Evolutionary conservation across 495 filamentous ascomycete genomes (phyloP), one percentile per base, ranked within the genome.

Genomic region (Aspergillus olivimuriae): DNA sequence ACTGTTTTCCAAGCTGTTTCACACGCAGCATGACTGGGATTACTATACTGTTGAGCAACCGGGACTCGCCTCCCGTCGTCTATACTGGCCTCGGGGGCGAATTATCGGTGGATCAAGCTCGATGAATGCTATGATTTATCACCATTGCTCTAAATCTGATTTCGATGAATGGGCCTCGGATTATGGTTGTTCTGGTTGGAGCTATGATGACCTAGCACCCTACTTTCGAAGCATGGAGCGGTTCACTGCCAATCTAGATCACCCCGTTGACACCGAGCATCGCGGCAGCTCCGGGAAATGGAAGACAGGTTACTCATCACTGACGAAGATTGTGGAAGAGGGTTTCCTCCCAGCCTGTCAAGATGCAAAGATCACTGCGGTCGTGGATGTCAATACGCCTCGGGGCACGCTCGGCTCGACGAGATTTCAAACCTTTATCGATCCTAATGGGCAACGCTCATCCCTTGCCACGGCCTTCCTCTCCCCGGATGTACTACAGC

Each of bases 61-160:
- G 11, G 41, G 23, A 5, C 39, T 56, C 11, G 49, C 53, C 10
- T 35, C 46, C 0, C 49, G 53, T 6, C 24, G 35, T 11, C 19
- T 56, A 10, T 55, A 51, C 37, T 56, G 53, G 53, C 53, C 53
- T 11, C 53, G 53, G 3, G 53, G 53, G 23, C 43, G 43, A 1
- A 42, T 56, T 12, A 31, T 56, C n/a, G 53, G 53, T 23, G 53
- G 53, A 7, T 50, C 34, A 8, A 50, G 39, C 15, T 56, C 53
- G 12, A 32, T 56, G 1, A 56, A 50, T 18, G 46, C 53, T 11
- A 53, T 56, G 49, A 56, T 56, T 34, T 56, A 56, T 20, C 53
- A 56, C 35, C 53, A 56, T 31, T 41, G 34, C 43, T 44, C 50
- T 2, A 28, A 16, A 15, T 52, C 53, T 9, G 53, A 56, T 36